Conservation (phyloP, 441 rosid genomes). For the Croton laevigatus region DNA sequence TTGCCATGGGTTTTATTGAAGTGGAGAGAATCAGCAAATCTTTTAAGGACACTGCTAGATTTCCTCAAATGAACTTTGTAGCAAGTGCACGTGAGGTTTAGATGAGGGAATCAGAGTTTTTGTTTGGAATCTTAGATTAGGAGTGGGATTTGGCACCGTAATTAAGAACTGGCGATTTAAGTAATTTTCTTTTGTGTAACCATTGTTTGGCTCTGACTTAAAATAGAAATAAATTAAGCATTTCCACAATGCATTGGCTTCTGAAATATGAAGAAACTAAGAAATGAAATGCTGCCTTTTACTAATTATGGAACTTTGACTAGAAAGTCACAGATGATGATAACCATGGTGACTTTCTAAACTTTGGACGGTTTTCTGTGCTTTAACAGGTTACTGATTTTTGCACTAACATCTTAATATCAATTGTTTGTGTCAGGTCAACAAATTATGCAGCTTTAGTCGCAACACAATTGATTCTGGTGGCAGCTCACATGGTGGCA, state of each 20-base stretch:
- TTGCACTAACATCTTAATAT: constrained; percentile 16
- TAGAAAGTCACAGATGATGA: background rate
- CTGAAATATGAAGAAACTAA: background rate
- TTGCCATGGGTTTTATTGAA: too few species aligned
- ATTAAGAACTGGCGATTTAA: too few species aligned
- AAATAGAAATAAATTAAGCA: too few species aligned
- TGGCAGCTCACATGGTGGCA: constrained; percentile 93
- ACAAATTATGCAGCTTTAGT: constrained; percentile 87
- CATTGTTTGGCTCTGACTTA: too few species aligned
- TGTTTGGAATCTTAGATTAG: too few species aligned
- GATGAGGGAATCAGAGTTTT: too few species aligned
- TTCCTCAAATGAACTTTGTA: too few species aligned
- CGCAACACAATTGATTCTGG: constrained; percentile 72
- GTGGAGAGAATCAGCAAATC: too few species aligned
- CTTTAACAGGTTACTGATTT: background rate
- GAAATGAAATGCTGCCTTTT: background rate
- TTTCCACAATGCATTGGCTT: background rate
- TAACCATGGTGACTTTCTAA: background rate
- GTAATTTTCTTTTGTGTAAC: too few species aligned
- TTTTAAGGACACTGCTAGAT: too few species aligned
- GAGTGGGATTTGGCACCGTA: too few species aligned
- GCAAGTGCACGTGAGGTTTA: too few species aligned
- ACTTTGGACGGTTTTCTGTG: background rate
- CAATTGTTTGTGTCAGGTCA: constrained; percentile 48
- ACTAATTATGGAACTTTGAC: background rate